Base-by-base conservation (phyloP, 140 eudicot species). In the Erigeron philadelphicus region DNA sequence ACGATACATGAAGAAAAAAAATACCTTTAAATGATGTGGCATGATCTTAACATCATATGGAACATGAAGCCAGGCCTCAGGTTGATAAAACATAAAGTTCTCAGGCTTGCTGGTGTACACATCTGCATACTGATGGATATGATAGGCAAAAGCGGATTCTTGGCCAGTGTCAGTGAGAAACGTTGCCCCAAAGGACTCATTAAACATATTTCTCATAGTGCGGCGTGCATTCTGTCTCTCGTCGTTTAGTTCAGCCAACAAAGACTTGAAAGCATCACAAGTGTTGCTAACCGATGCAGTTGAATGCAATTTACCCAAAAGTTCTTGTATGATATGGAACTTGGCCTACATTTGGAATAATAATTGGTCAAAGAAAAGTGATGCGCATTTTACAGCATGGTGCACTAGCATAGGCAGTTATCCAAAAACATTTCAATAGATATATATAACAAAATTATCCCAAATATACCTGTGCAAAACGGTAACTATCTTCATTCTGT, bases 11-110 rank as follows among this genome's bases (percentile, higher is more conserved):
- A 3, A 60, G 67, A 21, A 21, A 38, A 38, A 53, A 43, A 52
- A 23, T 84, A 88, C 98, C 98, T 89, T 93, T 23, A 93, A 71
- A 49, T 93, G 98, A 76, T 93, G 98, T 66, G 98, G 98, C 98
- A 93, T 93, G 82, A 93, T 89, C 77, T 93, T 93, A 61, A 93
- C 78, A 76, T 93, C 96, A 62, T 68, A 93, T 2, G 98, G 98
- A 31, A 82, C 98, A 76, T 89, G 95, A 82, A 89, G 90, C 98
- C 96, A 93, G 4, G 96, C 93, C 71, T 93, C 94, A 3, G 95
- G 83, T 79, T 84, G 98, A 87, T 87, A 89, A 25, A 84, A 87
- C 88, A 89, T 42, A 63, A 93, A 89, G 81, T 93, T 93, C 70
- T 93, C 98, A 2, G 98, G 96, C 79, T 89, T 93, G 71, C 98